Evolutionary conservation across 2,329 filamentous ascomycete species (phyloP).

Genomic region (Chrysoporthe puriensis): DNA sequence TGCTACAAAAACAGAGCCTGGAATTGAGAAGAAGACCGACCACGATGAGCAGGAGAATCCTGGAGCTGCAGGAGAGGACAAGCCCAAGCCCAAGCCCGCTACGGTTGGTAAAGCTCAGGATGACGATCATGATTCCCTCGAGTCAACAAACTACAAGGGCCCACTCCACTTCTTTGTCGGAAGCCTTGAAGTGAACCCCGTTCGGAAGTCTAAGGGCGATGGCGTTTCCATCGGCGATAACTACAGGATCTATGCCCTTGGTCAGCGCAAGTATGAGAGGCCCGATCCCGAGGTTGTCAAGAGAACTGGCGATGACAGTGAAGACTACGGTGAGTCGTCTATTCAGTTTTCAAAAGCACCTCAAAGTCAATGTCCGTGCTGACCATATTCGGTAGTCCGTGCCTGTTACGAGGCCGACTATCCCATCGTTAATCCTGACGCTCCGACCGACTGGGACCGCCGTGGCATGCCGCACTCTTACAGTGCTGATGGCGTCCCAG

Average conservation of each 20-base stretch:
- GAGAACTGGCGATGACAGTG: background rate
- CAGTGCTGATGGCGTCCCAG: background rate
- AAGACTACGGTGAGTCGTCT: background rate
- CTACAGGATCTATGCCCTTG: slow-evolving; percentile 3
- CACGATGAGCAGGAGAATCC: background rate
- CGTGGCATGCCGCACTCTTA: background rate
- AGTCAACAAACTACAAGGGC: background rate
- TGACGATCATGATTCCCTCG: background rate
- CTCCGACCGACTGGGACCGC: background rate
- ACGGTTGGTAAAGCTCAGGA: background rate
- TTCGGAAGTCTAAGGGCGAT: background rate
- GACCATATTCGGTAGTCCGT: background rate
- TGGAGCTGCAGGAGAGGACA: background rate
- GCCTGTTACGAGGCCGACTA: slow-evolving; percentile 7
- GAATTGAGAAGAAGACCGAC: background rate
- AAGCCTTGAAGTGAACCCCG: background rate
- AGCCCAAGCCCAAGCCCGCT: background rate
- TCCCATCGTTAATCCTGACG: slow-evolving; percentile 1
- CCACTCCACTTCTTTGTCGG: too few relatives aligned
- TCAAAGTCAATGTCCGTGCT: background rate
- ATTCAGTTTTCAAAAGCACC: too few relatives aligned
- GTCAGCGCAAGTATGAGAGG: background rate
- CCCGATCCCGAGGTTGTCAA: background rate
- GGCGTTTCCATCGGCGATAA: background rate
- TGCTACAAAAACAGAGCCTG: background rate